Evolutionary conservation across 164 flowering plant species (phyloP), one percentile per base, ranked within the genome.

Genomic region (Umbellularia californica): DNA sequence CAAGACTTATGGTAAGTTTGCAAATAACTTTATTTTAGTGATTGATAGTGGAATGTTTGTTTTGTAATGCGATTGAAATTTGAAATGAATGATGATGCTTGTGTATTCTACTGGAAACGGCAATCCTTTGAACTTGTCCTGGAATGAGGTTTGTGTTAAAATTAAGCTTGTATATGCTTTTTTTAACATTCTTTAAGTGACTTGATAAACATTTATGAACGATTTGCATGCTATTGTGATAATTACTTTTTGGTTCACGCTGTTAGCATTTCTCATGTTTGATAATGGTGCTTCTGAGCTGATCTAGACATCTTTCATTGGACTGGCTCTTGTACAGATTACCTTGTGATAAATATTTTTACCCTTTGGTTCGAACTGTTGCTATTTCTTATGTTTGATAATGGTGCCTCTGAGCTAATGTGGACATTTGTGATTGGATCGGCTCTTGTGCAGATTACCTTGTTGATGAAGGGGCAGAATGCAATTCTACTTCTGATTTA

Each of bases 401-500:
- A 17, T 55, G 60, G 60, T 20, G 47, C 47, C 47, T 41, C 60
- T 55, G 60, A 55, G 17, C 60, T 41, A 23, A 67, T 67, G 3
- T 13, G 70, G 50, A 50, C 27, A 58, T 52, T 65, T 69, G 24
- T 51, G 58, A 63, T 77, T 28, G 51, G 27, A 62, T 74, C 20
- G 63, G 52, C 78, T 70, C 77, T 80, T 75, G 35, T 69, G 69
- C 85, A 96, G 99, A 94, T 84, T 96, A 94, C 83, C 97, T 96
- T 72, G 95, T 96, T 76, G 99, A 96, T 84, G 99, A 96, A 81
- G 97, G 97, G 71, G 88, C 89, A 28, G 98, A 94, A 75, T 80
- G 92, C 86, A 94, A 89, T 81, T 87, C 97, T 69, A 90, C 95
- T 25, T 87, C 97, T 73, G 98, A 94, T 84, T 80, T 96, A 70